Conservation (phyloP, 345 rosid species). For the Viola odorata region DNA sequence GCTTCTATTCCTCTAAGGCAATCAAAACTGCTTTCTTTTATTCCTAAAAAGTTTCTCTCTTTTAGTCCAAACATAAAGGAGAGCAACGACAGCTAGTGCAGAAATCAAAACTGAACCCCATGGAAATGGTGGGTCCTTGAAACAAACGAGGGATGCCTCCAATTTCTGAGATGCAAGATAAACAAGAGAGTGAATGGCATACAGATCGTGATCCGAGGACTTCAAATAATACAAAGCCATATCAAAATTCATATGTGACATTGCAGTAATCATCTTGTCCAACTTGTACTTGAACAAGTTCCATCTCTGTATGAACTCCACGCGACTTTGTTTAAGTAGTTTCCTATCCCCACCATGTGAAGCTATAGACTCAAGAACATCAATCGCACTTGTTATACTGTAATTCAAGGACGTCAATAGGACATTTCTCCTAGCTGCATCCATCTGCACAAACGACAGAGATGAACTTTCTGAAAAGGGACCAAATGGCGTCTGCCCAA, state of each 20-base stretch:
- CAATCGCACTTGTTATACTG: slow-evolving; percentile 68
- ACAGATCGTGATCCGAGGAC: slow-evolving; percentile 83
- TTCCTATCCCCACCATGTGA: slow-evolving; percentile 83
- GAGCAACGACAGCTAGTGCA: slow-evolving; percentile 48
- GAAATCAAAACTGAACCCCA: slow-evolving; percentile 63
- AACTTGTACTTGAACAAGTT: slow-evolving; percentile 78
- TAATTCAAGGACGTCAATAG: slow-evolving; percentile 72
- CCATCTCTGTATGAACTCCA: slow-evolving; percentile 83
- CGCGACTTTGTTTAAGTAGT: slow-evolving; percentile 53
- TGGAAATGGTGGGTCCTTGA: slow-evolving; percentile 92
- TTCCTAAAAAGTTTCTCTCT: slow-evolving; percentile 64
- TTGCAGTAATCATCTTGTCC: slow-evolving; percentile 73
- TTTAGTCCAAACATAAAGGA: slow-evolving; percentile 49
- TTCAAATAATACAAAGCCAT: slow-evolving; percentile 75
- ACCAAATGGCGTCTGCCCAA: slow-evolving; percentile 97
- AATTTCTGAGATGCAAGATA: slow-evolving; percentile 76
- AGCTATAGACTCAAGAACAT: slow-evolving; percentile 61
- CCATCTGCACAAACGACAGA: slow-evolving; percentile 86
- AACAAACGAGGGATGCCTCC: slow-evolving; percentile 87
- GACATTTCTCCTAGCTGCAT: slow-evolving; percentile 83
- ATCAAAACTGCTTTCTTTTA: slow-evolving; percentile 94
- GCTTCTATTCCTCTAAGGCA: slow-evolving; percentile 15
- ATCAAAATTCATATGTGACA: slow-evolving; percentile 76
- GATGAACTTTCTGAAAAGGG: slow-evolving; percentile 82
- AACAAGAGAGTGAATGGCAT: slow-evolving; percentile 67